A percentile compares a stretch with the other conserved stretches of the same genome.
Conservation (phyloP, 306 rosid genomes). For the Quercus berberidifolia region DNA sequence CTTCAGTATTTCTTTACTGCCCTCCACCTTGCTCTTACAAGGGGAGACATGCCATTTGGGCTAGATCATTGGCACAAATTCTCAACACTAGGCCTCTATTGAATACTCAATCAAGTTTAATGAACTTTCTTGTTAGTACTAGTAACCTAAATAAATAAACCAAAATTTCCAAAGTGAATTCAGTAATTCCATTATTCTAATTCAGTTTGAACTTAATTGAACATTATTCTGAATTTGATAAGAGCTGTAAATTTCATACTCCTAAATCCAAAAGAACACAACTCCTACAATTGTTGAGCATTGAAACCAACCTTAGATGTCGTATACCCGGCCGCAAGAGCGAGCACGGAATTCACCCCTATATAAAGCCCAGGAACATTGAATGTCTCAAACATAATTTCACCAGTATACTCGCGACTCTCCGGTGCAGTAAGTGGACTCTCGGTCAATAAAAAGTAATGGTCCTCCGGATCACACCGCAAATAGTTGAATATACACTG, state of each 20-base stretch:
- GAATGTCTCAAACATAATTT: constrained; percentile 98
- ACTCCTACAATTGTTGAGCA: not conserved
- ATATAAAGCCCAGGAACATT: constrained; percentile 97
- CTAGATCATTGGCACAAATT: not conserved
- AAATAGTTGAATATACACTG: constrained; percentile 88
- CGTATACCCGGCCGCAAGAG: constrained; percentile 99
- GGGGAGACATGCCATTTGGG: too few species aligned
- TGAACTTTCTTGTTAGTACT: not conserved
- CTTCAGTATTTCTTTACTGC: too few species aligned
- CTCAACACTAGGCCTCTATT: not conserved
- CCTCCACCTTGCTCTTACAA: too few species aligned
- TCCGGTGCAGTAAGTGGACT: constrained; percentile 96
- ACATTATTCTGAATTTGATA: constrained; percentile 6
- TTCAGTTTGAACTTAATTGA: constrained; percentile 3
- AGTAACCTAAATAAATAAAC: not conserved
- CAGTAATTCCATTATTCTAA: constrained; percentile 1
- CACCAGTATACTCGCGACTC: constrained; percentile 96
- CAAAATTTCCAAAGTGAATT: constrained; percentile 6
- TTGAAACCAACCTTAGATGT: constrained; percentile 80
- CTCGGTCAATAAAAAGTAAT: constrained; percentile 89
- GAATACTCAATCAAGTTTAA: not conserved
- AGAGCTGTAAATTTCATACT: constrained; percentile 4
- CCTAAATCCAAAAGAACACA: constrained; percentile 12
- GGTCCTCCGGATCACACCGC: constrained; percentile 99
- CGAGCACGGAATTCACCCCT: constrained; percentile 96